These are phyloP conservation scores for Aspergillus neotritici DNA, from an alignment of 2,329 filamentous ascomycete genomes.

Conservation along the genomic window DNA sequence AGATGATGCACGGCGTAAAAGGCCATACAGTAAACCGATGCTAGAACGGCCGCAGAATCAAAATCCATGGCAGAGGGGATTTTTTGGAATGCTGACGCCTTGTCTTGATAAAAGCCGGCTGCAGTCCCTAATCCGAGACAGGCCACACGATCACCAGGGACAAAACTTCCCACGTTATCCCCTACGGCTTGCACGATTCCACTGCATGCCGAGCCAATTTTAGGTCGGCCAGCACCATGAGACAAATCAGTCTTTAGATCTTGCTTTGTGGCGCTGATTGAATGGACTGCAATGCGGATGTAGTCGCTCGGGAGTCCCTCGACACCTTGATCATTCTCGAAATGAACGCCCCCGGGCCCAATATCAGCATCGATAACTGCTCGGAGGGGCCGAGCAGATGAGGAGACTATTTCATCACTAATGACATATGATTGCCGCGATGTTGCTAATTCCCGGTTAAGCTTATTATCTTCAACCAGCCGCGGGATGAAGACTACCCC, in stretches of 20 bases:
- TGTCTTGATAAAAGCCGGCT: conserved; percentile 14
- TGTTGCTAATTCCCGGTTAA: conserved; percentile 6
- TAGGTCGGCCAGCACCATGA: neutral
- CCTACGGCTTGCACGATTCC: conserved; percentile 19
- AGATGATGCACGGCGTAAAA: conserved; percentile 17
- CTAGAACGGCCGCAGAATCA: conserved; percentile 19
- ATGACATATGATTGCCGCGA: neutral
- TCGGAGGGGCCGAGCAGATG: conserved; percentile 7
- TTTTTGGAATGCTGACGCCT: conserved; percentile 15
- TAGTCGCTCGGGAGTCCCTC: conserved; percentile 12
- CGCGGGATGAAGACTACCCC: conserved; percentile 21
- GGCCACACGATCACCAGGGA: conserved; percentile 20
- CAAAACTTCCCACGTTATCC: conserved; percentile 9
- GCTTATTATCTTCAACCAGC: conserved; percentile 11
- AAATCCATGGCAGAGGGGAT: conserved; percentile 16
- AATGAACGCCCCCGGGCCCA: conserved; percentile 1
- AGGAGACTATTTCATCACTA: conserved; percentile 11
- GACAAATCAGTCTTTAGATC: conserved; percentile 14
- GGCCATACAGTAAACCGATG: conserved; percentile 18
- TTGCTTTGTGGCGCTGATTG: conserved; percentile 24
- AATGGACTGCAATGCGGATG: conserved; percentile 31
- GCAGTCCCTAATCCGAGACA: conserved; percentile 16
- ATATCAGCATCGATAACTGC: neutral
- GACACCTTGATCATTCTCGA: conserved; percentile 7
- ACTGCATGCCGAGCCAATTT: conserved; percentile 14